Evolutionary conservation across 768 basidiomycete species (phyloP).

Genomic region (button mushroom (Agaricus bisporus)): DNA sequence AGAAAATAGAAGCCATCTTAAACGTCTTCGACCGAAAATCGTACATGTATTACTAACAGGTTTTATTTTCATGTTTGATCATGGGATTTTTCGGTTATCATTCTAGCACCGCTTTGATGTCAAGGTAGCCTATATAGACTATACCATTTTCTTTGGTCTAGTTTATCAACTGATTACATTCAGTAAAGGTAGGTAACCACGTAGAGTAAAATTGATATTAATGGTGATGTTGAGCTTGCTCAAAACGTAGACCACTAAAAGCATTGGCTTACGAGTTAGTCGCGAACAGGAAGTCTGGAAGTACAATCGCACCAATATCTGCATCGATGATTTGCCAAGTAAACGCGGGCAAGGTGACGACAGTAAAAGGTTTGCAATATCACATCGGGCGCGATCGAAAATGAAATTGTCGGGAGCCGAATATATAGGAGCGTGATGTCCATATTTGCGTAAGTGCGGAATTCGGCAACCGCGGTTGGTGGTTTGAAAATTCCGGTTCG

Average conservation of each 20-base stretch:
- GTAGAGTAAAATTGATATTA: slow-evolving; percentile 20
- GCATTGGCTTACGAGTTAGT: slow-evolving; percentile 13
- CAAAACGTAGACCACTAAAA: slow-evolving; percentile 80
- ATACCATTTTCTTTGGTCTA: background rate
- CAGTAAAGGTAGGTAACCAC: slow-evolving; percentile 6
- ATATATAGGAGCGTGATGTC: too few relatives aligned
- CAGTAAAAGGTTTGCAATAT: background rate
- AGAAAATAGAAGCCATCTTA: background rate
- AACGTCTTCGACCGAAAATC: too few relatives aligned
- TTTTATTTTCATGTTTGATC: too few relatives aligned
- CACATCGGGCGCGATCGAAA: background rate
- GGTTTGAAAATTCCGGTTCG: too few relatives aligned
- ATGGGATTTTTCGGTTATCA: too few relatives aligned
- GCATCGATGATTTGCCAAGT: background rate
- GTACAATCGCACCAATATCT: slow-evolving; percentile 32
- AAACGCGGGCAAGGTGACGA: background rate
- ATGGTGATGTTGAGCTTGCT: slow-evolving; percentile 79
- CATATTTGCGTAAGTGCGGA: too few relatives aligned
- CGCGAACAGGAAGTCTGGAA: slow-evolving; percentile 2
- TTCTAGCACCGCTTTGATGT: too few relatives aligned
- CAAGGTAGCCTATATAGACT: background rate
- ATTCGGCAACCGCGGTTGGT: background rate
- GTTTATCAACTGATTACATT: background rate
- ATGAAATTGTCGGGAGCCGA: background rate
- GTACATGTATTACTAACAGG: too few relatives aligned